A percentile compares a stretch with the other conserved stretches of the same genome.
Conservation (phyloP, 768 basidiomycete species). For the Termitomyces sp. region DNA sequence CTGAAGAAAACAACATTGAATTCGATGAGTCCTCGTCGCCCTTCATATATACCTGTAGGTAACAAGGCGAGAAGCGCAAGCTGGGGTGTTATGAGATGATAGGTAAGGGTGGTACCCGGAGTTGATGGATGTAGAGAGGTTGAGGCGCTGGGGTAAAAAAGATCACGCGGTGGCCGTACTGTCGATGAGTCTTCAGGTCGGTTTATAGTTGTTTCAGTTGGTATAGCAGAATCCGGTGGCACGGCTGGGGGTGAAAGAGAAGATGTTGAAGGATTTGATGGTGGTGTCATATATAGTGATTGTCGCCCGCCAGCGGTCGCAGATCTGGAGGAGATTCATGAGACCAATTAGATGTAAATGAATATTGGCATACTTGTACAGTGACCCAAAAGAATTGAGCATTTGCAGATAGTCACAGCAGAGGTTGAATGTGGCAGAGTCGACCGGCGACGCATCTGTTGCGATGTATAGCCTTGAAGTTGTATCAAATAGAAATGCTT, state of each 20-base stretch:
- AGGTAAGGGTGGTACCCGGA: constrained; percentile 74
- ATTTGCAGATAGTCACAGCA: constrained; percentile 90
- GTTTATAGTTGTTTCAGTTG: constrained; percentile 4
- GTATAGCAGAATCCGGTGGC: constrained; percentile 13
- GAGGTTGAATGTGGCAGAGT: constrained; percentile 80
- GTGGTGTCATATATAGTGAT: constrained; percentile 19
- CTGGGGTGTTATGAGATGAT: constrained; percentile 73
- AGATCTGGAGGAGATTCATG: constrained; percentile 21
- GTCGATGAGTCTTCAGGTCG: constrained; percentile 2
- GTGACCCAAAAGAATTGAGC: constrained; percentile 76
- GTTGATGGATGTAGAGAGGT: constrained; percentile 54
- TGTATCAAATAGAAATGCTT: constrained; percentile 90
- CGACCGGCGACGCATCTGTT: constrained; percentile 89
- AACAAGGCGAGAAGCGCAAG: constrained; percentile 69
- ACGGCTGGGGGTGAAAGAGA: constrained; percentile 14
- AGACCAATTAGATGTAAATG: neutral
- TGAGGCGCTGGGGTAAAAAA: constrained; percentile 68
- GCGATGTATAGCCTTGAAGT: constrained; percentile 85
- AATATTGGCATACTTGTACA: constrained; percentile 64
- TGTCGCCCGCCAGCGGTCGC: constrained; percentile 24
- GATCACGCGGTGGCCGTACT: constrained; percentile 28
- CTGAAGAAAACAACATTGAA: constrained; percentile 86
- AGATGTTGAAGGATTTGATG: constrained; percentile 21
- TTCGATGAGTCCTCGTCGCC: constrained; percentile 71
- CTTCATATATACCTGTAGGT: constrained; percentile 68